Conservation (phyloP, 352 stramenopile species). For the Phytophthora cryptogea region DNA sequence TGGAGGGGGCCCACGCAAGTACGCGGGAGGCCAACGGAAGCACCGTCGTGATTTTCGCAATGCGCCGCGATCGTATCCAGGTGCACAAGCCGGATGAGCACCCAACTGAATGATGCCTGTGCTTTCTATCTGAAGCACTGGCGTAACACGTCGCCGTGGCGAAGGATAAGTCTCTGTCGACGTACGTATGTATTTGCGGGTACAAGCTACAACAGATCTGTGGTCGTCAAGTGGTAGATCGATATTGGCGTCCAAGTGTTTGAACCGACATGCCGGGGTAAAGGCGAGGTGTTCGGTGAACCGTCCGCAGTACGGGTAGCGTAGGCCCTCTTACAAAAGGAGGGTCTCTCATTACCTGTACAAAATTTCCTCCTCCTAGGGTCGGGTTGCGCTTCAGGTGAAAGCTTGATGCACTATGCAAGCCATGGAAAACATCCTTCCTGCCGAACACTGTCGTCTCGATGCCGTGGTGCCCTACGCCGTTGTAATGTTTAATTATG, state of each 20-base stretch:
- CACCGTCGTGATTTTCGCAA: constrained; percentile 39
- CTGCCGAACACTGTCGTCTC: no score
- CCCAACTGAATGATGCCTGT: constrained; percentile 3
- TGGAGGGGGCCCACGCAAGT: constrained; percentile 45
- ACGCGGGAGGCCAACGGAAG: constrained; percentile 52
- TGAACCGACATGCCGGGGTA: not conserved
- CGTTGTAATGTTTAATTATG: constrained; percentile 1
- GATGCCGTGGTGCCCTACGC: not conserved
- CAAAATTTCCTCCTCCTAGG: not conserved
- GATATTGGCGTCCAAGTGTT: constrained; percentile 12
- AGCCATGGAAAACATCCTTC: not conserved
- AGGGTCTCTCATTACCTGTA: not conserved
- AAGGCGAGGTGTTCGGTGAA: not conserved
- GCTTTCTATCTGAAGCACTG: constrained; percentile 9
- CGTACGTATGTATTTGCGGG: constrained; percentile 18
- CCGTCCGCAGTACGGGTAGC: not conserved
- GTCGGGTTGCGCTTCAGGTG: not conserved
- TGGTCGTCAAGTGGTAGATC: constrained; percentile 13
- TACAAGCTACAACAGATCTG: constrained; percentile 2
- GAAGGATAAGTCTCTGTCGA: constrained; percentile 4
- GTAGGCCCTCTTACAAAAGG: not conserved
- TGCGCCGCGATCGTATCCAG: constrained; percentile 23
- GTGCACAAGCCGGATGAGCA: constrained; percentile 39
- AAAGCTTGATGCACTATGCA: not conserved
- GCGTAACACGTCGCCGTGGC: constrained; percentile 6